Evolutionary conservation across 495 filamentous ascomycete species (phyloP).

Genomic region (Aspergillus ostianus): DNA sequence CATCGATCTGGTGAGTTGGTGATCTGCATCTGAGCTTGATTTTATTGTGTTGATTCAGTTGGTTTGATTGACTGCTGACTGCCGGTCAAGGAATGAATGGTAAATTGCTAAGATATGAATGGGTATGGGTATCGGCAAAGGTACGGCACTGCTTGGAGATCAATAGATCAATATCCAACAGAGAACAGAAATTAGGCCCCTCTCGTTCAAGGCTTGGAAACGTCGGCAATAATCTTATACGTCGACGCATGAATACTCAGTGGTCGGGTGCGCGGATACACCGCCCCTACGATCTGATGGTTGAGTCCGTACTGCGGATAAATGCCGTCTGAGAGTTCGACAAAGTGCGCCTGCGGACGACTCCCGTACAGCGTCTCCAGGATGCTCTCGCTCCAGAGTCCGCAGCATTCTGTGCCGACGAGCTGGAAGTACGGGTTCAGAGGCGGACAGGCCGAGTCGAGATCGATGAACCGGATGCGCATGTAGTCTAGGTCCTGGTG

Average conservation of each 20-base stretch:
- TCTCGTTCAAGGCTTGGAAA: constrained; percentile 20
- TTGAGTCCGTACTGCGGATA: constrained; percentile 32
- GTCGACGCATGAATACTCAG: constrained; percentile 30
- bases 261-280: constrained; percentile 32
- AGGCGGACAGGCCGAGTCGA: constrained; percentile 53
- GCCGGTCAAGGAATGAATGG: no score
- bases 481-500: constrained; percentile 55
- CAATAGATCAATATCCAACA: neutral
- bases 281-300: constrained; percentile 28
- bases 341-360: constrained; percentile 54
- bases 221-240: constrained; percentile 38
- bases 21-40: no score
- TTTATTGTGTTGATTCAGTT: no score
- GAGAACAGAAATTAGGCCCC: neutral
- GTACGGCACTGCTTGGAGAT: no score
- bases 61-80: no score
- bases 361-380: constrained; percentile 51
- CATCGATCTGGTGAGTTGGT: no score
- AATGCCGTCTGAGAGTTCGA: constrained; percentile 57
- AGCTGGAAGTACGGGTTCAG: constrained; percentile 69
- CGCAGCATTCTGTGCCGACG: constrained; percentile 54
- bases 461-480: constrained; percentile 69
- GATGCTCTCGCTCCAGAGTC: constrained; percentile 68
- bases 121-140: no score
- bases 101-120: no score